A percentile compares a stretch with the other conserved stretches of the same genome.
Conservation (phyloP, 169 alveolate genomes). For the Plasmodium yoelii region DNA sequence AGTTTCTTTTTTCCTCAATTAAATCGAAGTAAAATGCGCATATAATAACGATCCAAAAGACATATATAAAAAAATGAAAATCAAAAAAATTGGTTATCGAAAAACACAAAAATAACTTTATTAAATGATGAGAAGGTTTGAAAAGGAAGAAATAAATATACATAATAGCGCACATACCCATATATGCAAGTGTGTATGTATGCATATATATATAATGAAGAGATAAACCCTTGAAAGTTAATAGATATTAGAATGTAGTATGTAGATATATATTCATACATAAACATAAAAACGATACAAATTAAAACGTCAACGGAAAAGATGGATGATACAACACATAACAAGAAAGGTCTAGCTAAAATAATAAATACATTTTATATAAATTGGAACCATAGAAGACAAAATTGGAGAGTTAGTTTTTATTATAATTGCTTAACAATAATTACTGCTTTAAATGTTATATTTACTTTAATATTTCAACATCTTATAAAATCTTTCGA, state of each 20-base stretch:
- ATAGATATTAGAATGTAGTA: neutral
- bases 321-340: slow-evolving; percentile 41
- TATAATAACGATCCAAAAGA: too few relatives aligned
- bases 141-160: neutral
- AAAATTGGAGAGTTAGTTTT: slow-evolving; percentile 87
- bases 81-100: too few relatives aligned
- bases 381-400: slow-evolving; percentile 86
- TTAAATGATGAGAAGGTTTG: too few relatives aligned
- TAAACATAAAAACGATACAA: neutral
- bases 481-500: slow-evolving; percentile 80
- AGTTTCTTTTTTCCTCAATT: too few relatives aligned
- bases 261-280: neutral
- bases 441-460: slow-evolving; percentile 77
- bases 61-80: too few relatives aligned
- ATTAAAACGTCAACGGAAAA: neutral
- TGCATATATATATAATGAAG: neutral
- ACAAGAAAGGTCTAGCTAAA: slow-evolving; percentile 29
- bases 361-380: slow-evolving; percentile 59
- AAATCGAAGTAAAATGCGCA: too few relatives aligned
- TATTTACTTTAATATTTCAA: slow-evolving; percentile 80
- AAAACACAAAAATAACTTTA: too few relatives aligned
- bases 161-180: neutral
- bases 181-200: neutral
- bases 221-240: too few relatives aligned
- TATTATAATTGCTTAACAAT: slow-evolving; percentile 80